phyloP scores from a whole-genome alignment of 2,329 filamentous ascomycete genomes.

The Hypoxylon sp. region DNA sequence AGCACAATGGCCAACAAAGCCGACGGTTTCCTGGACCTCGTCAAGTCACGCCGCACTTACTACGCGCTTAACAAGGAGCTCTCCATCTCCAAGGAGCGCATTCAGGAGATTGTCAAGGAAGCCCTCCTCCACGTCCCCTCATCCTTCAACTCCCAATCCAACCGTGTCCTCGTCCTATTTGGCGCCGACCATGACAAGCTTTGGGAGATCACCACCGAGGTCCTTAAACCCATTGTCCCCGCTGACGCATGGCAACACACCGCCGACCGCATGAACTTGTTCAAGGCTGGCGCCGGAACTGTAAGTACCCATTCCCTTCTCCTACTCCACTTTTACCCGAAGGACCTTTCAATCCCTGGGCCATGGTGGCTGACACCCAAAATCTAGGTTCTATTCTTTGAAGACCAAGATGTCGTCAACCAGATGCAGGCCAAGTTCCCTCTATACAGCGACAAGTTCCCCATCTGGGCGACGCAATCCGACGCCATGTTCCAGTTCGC shows the following conservation, averaged over 20 bases:
- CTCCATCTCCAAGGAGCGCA: slow-evolving; percentile 68
- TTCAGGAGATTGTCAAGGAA: slow-evolving; percentile 76
- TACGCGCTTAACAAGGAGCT: slow-evolving; percentile 78
- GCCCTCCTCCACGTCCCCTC: slow-evolving; percentile 79
- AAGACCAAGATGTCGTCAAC: slow-evolving; percentile 78
- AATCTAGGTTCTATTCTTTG: slow-evolving; percentile 83
- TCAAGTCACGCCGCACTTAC: slow-evolving; percentile 77
- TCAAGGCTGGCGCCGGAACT: slow-evolving; percentile 82
- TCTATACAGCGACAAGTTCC: slow-evolving; percentile 84
- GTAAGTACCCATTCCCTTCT: slow-evolving; percentile 63
- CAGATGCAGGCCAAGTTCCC: slow-evolving; percentile 78
- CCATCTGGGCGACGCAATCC: slow-evolving; percentile 81
- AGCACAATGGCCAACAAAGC: slow-evolving; percentile 61
- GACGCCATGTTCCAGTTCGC: slow-evolving; percentile 86
- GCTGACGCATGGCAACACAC: slow-evolving; percentile 72
- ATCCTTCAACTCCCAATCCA: slow-evolving; percentile 91
- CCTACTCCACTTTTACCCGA: background rate
- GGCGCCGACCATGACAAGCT: slow-evolving; percentile 88
- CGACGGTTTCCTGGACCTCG: slow-evolving; percentile 72
- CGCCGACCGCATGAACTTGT: slow-evolving; percentile 62
- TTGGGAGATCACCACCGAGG: slow-evolving; percentile 80
- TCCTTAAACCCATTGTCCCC: slow-evolving; percentile 78
- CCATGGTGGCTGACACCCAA: slow-evolving; percentile 3
- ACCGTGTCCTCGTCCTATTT: slow-evolving; percentile 83
- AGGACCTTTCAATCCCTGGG: too few species aligned